Percentiles rank a stretch among this genome's conserved stretches.
Evolutionary conservation across 192 early-diverging fungal genomes (phyloP).

Genomic region (Rhizoclosmatium globosum): DNA sequence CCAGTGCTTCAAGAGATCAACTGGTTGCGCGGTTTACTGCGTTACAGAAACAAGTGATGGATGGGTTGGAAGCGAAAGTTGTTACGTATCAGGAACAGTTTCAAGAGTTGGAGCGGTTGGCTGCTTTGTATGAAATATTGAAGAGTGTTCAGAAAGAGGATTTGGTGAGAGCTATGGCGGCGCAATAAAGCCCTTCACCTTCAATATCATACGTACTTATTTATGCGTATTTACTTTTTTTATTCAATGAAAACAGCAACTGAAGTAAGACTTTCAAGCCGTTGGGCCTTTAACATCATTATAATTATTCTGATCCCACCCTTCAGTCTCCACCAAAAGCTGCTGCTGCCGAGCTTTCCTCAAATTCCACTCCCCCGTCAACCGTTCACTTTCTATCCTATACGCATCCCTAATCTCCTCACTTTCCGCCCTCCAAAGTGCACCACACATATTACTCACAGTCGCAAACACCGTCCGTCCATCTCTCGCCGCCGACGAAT

Average conservation of each 20-base stretch:
- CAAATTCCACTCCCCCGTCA: too few species aligned
- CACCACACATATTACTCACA: too few species aligned
- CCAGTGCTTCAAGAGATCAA: background rate
- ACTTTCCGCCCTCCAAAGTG: too few species aligned
- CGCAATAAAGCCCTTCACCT: background rate
- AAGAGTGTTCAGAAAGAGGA: background rate
- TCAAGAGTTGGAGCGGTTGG: constrained; percentile 4
- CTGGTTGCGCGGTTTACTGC: background rate
- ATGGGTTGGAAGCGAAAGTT: background rate
- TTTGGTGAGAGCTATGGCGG: background rate
- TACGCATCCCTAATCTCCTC: too few species aligned
- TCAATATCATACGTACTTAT: too few species aligned
- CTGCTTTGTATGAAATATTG: constrained; percentile 5
- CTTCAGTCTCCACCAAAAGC: too few species aligned
- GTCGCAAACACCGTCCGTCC: too few species aligned
- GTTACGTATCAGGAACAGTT: background rate
- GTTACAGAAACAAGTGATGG: background rate
- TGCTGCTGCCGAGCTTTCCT: too few species aligned
- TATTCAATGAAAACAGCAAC: background rate
- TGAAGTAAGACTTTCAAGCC: background rate
- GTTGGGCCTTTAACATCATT: background rate
- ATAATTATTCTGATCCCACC: too few species aligned
- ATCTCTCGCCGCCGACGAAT: too few species aligned
- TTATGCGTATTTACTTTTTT: background rate
- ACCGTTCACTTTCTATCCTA: too few species aligned